Conservation (phyloP, 179 eudicot species). For the Pouteria campechiana region DNA sequence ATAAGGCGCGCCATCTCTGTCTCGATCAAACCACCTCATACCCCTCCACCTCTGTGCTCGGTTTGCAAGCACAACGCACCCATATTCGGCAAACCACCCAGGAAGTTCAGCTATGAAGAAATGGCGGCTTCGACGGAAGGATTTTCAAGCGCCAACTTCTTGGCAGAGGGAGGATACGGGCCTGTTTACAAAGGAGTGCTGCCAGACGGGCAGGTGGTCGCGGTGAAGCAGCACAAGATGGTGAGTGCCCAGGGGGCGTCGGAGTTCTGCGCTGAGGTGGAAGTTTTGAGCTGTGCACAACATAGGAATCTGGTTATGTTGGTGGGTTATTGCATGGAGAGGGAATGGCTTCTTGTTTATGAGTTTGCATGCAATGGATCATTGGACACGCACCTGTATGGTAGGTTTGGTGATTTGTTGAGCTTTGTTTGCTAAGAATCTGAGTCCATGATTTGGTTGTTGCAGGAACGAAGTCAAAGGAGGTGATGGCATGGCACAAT, state of each 20-base stretch:
- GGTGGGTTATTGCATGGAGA: constrained; percentile 13
- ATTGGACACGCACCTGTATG: constrained; percentile 13
- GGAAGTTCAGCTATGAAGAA: constrained; percentile 7
- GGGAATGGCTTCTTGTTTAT: constrained; percentile 12
- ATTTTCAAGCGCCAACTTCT: constrained; percentile 4
- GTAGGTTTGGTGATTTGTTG: background rate
- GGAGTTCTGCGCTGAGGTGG: constrained; percentile 15
- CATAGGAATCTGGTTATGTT: constrained; percentile 13
- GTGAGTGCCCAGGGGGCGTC: constrained; percentile 15
- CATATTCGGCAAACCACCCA: constrained; percentile 6
- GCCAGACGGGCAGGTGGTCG: constrained; percentile 9
- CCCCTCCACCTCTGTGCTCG: constrained; percentile 11
- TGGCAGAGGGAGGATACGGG: constrained; percentile 14
- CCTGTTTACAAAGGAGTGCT: constrained; percentile 10
- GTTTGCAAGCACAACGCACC: constrained; percentile 13
- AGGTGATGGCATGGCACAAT: constrained; percentile 12
- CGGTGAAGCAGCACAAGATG: constrained; percentile 8
- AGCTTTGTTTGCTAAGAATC: too few relatives aligned
- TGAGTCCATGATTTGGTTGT: background rate
- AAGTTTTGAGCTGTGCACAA: constrained; percentile 13
- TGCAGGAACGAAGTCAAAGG: constrained; percentile 4
- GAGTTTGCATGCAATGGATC: constrained; percentile 15
- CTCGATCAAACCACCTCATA: constrained; percentile 6
- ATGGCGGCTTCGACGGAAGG: constrained; percentile 9
- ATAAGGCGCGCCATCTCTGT: constrained; percentile 8